phyloP scores from a whole-genome alignment of 257 asterid genomes.

The Nicotiana attenuata region DNA sequence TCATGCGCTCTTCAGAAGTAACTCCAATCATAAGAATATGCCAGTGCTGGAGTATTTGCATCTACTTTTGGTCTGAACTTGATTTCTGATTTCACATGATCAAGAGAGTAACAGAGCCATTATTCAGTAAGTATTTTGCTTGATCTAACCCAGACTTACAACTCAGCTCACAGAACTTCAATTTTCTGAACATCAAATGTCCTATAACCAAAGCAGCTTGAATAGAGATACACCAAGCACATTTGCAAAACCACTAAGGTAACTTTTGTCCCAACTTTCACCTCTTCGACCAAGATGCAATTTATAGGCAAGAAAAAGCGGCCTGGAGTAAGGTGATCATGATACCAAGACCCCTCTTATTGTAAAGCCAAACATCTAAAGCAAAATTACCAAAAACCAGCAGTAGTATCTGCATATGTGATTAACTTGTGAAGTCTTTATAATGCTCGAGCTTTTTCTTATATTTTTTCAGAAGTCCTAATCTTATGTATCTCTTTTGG shows the following conservation, averaged over 20 bases:
- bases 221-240: not conserved
- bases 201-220: not conserved
- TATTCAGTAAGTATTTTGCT: not conserved
- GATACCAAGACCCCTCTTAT: not conserved
- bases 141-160: not conserved
- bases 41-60: no score
- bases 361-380: not conserved
- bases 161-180: not conserved
- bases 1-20: not conserved
- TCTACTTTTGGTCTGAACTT: not conserved
- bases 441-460: not conserved
- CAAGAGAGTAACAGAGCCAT: not conserved
- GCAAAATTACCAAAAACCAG: not conserved
- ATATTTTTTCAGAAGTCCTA: not conserved
- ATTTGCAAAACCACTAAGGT: not conserved
- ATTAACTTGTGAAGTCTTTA: not conserved
- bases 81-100: not conserved
- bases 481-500: not conserved
- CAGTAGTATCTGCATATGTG: not conserved
- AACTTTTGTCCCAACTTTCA: not conserved
- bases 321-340: not conserved
- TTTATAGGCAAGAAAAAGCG: not conserved
- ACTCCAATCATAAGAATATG: not conserved
- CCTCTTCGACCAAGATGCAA: not conserved
- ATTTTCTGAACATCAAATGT: not conserved